Evolutionary conservation across 2,329 filamentous ascomycete species (phyloP).

Genomic region (Dothidotthia symphoricarpi): DNA sequence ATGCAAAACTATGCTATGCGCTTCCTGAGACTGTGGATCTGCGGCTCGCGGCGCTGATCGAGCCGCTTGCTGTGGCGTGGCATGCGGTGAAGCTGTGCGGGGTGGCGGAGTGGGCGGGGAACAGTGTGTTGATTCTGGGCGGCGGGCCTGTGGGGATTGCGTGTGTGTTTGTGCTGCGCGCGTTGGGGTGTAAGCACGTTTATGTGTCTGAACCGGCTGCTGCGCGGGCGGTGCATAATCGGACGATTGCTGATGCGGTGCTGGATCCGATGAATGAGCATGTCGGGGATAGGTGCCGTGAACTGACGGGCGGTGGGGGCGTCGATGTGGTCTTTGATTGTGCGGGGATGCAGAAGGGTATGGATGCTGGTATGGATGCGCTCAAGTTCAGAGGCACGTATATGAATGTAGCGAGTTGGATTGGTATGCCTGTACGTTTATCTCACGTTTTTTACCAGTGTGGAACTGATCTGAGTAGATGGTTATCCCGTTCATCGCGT

Average conservation of each 20-base stretch:
- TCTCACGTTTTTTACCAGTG: no score
- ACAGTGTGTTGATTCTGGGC: slow-evolving; percentile 25
- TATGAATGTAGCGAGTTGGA: slow-evolving; percentile 38
- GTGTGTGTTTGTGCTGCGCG: slow-evolving; percentile 18
- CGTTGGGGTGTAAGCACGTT: slow-evolving; percentile 20
- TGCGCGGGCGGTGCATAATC: slow-evolving; percentile 20
- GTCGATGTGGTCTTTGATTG: slow-evolving; percentile 39
- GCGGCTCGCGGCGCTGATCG: slow-evolving; percentile 26
- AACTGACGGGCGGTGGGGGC: slow-evolving; percentile 29
- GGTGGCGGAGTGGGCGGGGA: slow-evolving; percentile 8
- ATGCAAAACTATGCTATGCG: slow-evolving; percentile 22
- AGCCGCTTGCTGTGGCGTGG: slow-evolving; percentile 34
- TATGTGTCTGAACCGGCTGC: slow-evolving; percentile 29
- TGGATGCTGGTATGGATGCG: slow-evolving; percentile 34
- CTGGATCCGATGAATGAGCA: slow-evolving; percentile 28
- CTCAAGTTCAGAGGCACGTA: slow-evolving; percentile 28
- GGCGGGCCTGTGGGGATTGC: slow-evolving; percentile 32
- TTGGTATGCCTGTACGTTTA: slow-evolving; percentile 25
- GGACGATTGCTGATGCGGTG: slow-evolving; percentile 24
- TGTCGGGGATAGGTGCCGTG: slow-evolving; percentile 28
- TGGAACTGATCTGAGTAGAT: slow-evolving; percentile 20
- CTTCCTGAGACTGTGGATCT: slow-evolving; percentile 25
- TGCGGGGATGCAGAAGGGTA: slow-evolving; percentile 32
- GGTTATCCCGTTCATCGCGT: slow-evolving; percentile 23
- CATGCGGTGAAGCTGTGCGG: slow-evolving; percentile 21